Evolutionary conservation across 1,284 basidiomycete genomes (phyloP).

Genomic region (Hypsizygus ulmarius): DNA sequence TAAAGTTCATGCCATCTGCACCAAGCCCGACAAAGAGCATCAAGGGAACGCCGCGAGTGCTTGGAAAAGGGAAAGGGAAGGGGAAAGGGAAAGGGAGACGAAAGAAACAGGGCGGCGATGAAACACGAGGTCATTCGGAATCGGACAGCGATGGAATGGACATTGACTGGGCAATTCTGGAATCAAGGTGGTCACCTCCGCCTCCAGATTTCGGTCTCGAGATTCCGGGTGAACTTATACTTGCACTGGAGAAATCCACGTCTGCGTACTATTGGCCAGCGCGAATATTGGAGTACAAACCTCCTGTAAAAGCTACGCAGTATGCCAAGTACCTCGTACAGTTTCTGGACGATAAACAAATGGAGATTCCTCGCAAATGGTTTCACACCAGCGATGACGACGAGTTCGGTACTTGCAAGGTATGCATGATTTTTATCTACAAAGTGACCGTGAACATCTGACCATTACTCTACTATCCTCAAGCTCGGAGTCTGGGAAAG

Average conservation of each 20-base stretch:
- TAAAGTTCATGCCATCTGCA: slow-evolving; percentile 18
- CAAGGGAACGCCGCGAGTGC: not conserved
- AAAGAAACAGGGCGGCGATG: slow-evolving; percentile 6
- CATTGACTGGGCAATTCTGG: slow-evolving; percentile 5
- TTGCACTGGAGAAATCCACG: slow-evolving; percentile 43
- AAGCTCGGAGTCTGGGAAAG: slow-evolving; percentile 58
- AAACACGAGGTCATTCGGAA: slow-evolving; percentile 12
- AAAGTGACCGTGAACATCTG: slow-evolving; percentile 1
- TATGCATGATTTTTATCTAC: slow-evolving; percentile 24
- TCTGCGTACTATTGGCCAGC: slow-evolving; percentile 63
- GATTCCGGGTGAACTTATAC: slow-evolving; percentile 64
- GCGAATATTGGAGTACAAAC: slow-evolving; percentile 50
- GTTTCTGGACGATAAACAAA: slow-evolving; percentile 51
- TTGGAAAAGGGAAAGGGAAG: slow-evolving; percentile 23
- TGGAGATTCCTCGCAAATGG: slow-evolving; percentile 40
- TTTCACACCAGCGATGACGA: slow-evolving; percentile 57
- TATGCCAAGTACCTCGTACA: slow-evolving; percentile 44
- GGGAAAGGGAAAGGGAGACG: slow-evolving; percentile 19
- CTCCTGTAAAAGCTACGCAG: slow-evolving; percentile 35
- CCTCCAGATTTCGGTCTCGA: slow-evolving; percentile 45
- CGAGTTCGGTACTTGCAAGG: slow-evolving; percentile 58
- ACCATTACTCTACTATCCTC: slow-evolving; percentile 5
- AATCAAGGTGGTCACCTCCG: slow-evolving; percentile 36
- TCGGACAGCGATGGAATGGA: slow-evolving; percentile 11
- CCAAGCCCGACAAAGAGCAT: slow-evolving; percentile 10